Base-by-base conservation (phyloP, 176 grass and related monocot genomes). In the Lolium rigidum region DNA sequence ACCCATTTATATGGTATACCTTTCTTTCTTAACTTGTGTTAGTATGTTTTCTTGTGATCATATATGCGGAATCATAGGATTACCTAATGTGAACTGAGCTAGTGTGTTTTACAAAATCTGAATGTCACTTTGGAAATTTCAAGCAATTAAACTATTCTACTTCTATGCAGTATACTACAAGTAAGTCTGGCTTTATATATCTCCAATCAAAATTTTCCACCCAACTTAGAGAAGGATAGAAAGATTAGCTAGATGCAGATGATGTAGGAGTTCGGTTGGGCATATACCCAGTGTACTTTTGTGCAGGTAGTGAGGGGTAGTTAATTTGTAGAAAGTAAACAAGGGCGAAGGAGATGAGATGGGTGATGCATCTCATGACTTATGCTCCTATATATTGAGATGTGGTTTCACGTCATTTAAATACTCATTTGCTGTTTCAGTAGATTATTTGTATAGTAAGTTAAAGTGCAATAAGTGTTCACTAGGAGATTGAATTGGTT, bases 1-100 rank as follows among this genome's bases (percentile, higher is more conserved):
- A 24, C 6, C 38, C 22, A 56, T 64, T 72, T 54, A 7, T 66
- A 13, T 14, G 89, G 89, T 90, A 90, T 83, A 9, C 4, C 57
- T 74, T 58, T 37, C 24, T 87, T 87, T 26, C 55, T 80, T 76
- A 55, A 35, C 68, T 5, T 79, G 9, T 61, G 6, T 20, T 77
- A 18, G 70, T 79, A 73, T 79, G 54, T 73, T 79, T 38, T 5
- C 10, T 63, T 1, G 41, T 90, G 20, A 55, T 64, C 10, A 78
- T 83, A 50, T 56, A 50, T 24, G 31, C 1, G 31, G 31, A 35
- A 3, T 35, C 31, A 35, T 35, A 50, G 81, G 25, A 39, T 14
- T 89, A 25, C 38, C 58, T 15, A 39, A 55, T 75, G 28, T 35
- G 55, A 10, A 31, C 26, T n/a, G 20, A 26, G 63, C 48, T 47